phyloP scores from a whole-genome alignment of 140 eudicot species.

The Ambrosia hybrid region DNA sequence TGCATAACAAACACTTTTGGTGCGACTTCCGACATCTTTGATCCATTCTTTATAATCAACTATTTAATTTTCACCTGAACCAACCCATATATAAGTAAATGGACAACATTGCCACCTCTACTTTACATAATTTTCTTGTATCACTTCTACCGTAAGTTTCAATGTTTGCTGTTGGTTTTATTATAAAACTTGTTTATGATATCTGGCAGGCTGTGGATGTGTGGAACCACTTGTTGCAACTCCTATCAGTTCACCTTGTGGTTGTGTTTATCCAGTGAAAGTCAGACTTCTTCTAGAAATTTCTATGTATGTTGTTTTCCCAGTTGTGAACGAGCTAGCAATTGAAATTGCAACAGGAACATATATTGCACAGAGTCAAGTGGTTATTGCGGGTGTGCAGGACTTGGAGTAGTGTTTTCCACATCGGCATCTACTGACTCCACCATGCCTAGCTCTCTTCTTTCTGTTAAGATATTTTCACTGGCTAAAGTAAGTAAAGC shows the following conservation, averaged over 20 bases:
- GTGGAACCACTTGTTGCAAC: constrained; percentile 79
- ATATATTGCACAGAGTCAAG: constrained; percentile 82
- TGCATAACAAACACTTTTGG: background rate
- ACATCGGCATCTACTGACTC: constrained; percentile 69
- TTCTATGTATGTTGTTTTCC: constrained; percentile 71
- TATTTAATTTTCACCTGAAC: too few relatives aligned
- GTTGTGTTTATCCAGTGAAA: constrained; percentile 93
- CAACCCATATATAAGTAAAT: too few relatives aligned
- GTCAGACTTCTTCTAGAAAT: constrained; percentile 74
- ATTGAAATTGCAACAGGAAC: constrained; percentile 89
- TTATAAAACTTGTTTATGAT: background rate
- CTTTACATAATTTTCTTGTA: constrained; percentile 13
- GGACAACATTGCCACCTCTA: background rate
- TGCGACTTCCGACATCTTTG: too few relatives aligned
- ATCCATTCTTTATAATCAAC: too few relatives aligned
- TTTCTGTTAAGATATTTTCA: constrained; percentile 84
- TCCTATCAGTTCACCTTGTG: constrained; percentile 81
- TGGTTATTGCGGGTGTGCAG: constrained; percentile 68
- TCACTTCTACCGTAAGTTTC: background rate
- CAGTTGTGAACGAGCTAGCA: constrained; percentile 77
- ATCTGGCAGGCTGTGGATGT: constrained; percentile 81
- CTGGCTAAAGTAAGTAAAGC: constrained; percentile 79
- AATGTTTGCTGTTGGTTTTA: background rate
- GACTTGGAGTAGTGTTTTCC: constrained; percentile 69
- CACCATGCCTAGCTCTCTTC: constrained; percentile 79